Conservation (phyloP, 371 early-diverging fungal species). For the Dinochytrium kinnereticum region DNA sequence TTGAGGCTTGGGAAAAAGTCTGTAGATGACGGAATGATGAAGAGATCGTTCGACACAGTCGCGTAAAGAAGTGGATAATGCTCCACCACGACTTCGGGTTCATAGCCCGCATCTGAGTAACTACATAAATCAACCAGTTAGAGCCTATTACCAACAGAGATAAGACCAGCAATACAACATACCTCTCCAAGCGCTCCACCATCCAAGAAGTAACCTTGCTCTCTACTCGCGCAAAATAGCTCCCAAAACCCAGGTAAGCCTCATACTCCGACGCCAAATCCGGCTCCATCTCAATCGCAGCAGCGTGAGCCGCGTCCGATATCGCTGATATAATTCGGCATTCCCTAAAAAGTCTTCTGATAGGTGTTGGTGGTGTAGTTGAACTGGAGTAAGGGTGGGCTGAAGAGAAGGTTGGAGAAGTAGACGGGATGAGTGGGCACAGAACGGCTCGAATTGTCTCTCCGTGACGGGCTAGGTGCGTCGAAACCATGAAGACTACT, state of each 20-base stretch:
- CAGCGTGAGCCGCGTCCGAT: conserved; percentile 24
- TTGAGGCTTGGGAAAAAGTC: conserved; percentile 30
- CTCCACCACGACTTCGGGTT: conserved; percentile 21
- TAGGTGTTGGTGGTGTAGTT: not conserved
- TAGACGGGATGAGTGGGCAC: not conserved
- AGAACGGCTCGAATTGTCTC: conserved; percentile 11
- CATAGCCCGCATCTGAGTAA: not conserved
- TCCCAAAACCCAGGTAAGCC: conserved; percentile 30
- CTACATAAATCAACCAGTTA: not conserved
- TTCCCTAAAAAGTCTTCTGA: not conserved
- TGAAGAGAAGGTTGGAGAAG: no score
- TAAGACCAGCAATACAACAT: not conserved
- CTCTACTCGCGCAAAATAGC: conserved; percentile 35
- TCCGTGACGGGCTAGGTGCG: conserved; percentile 34
- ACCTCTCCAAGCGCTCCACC: conserved; percentile 4
- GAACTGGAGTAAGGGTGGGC: not conserved
- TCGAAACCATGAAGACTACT: conserved; percentile 34
- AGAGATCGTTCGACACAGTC: conserved; percentile 30
- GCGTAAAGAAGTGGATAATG: conserved; percentile 26
- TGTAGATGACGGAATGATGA: conserved; percentile 31
- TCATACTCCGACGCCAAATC: conserved; percentile 25
- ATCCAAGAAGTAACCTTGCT: conserved; percentile 27
- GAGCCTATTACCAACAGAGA: not conserved
- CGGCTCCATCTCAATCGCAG: conserved; percentile 22
- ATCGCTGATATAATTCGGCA: conserved; percentile 27